Percentiles rank a stretch among this genome's conserved stretches.
Conservation (phyloP, 2,329 filamentous ascomycete genomes). For the Ophiosphaerella herpotricha region DNA sequence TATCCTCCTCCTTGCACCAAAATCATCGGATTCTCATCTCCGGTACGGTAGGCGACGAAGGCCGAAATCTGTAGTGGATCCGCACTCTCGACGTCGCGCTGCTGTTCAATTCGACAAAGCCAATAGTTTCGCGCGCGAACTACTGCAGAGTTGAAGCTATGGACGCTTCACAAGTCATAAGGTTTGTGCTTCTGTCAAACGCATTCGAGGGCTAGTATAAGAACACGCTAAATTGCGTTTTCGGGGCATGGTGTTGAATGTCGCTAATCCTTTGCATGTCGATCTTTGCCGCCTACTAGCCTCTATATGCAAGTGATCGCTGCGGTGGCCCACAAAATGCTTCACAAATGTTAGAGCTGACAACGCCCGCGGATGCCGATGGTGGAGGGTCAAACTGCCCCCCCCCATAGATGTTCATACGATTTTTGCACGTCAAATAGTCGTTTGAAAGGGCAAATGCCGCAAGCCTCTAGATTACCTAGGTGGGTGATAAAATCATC, state of each 20-base stretch:
- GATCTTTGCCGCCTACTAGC: slow-evolving; percentile 1
- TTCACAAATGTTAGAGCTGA: slow-evolving; percentile 1
- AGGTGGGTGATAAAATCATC: too few relatives aligned
- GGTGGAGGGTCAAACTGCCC: not conserved
- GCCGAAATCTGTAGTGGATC: not conserved
- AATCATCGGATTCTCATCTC: not conserved
- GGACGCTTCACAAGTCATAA: not conserved
- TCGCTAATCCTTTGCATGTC: slow-evolving; percentile 1
- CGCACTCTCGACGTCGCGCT: not conserved
- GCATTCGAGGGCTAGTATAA: not conserved
- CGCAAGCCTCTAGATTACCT: too few relatives aligned
- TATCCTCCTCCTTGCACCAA: too few relatives aligned
- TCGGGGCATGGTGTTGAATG: not conserved
- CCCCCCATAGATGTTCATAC: not conserved
- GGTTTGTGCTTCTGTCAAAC: slow-evolving; percentile 3
- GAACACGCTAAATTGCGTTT: not conserved
- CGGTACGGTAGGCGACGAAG: not conserved
- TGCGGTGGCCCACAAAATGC: slow-evolving; percentile 3
- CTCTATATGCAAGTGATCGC: slow-evolving; percentile 1
- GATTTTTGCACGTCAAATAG: too few relatives aligned
- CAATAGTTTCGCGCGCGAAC: not conserved
- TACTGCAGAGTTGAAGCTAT: not conserved
- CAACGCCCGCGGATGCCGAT: not conserved
- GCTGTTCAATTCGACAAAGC: not conserved
- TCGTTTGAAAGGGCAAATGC: too few relatives aligned